Evolutionary conservation across 345 rosid species (phyloP), one percentile per base, ranked within the genome.

Genomic region (Citrus medica): DNA sequence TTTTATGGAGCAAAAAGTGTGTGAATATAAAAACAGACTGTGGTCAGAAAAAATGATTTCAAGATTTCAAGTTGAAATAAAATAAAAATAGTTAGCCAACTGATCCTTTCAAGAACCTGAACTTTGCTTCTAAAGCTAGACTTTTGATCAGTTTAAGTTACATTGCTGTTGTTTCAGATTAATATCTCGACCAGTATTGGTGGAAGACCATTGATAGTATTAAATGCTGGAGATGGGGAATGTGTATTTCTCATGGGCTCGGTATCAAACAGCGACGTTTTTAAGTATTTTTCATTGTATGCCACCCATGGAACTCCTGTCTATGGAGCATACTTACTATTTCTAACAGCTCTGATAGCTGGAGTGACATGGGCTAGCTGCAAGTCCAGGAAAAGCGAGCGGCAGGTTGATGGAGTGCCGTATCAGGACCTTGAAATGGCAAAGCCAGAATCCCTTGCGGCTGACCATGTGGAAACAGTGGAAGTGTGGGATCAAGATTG

Each of bases 341-440:
- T 86, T 38, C 75, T 79, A 14, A 66, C 71, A 65, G 62, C 61
- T 63, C 64, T 86, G 65, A 53, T 78, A 1, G 67, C 75, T 35
- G 87, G 83, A 84, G 85, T 83, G 60, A 78, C 66, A 37, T 78
- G 81, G 76, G 79, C 76, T 14, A 78, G 81, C 68, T 78, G 79
- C 72, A 78, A 75, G 69, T 55, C 79, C 56, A 75, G 76, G 33
- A 78, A 75, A 74, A 78, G 64, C 25, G 55, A 63, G n/a, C 8
- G 27, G 51, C 76, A 69, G 24, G 59, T 21, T 17, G 51, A 73
- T 66, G 80, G 80, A 67, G 56, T 69, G 37, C 62, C 27, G 8
- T 82, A 82, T 74, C 84, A 82, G 67, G 84, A 75, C 60, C 79
- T 83, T 28, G 84, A 86, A 76, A 84, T 86, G 89, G 86, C 62